Base-by-base conservation (phyloP, 176 grass and related monocot genomes). In the Phoenix dactylifera region DNA sequence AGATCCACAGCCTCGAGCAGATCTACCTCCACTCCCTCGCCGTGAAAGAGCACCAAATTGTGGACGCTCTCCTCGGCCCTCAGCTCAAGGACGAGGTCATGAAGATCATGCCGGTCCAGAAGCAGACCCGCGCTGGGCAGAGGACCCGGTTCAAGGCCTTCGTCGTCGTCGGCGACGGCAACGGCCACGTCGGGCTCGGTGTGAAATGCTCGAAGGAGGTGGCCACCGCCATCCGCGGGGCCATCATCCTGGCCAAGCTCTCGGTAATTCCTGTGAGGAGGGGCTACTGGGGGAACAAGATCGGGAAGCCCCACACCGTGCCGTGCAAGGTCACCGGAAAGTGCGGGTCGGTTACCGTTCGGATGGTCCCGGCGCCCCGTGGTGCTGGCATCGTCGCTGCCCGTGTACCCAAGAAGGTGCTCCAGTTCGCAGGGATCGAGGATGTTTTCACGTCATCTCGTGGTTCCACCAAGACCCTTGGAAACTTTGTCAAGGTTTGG, bases 141-240 rank as follows among this genome's bases (percentile, higher is more conserved):
- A 77, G 89, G 52, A 94, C 89, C 22, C 77, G 89, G 2, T 94
- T 94, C 77, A 94, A 94, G 81, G 89, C 89, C 2, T 94, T 94
- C 60, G 89, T 94, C 7, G 89, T 94, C 39, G 89, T 94, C 58
- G 89, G 89, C 69, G 89, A 94, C 59, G 50, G 65, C 62, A 59
- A 94, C 63, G 89, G 89, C 24, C 89, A 88, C 74, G 89, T 94
- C 24, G 89, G 89, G 0, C 89, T 94, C 6, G 89, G 84, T 0
- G 89, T 88, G 70, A 95, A 95, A 78, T 95, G 89, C 77, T 77
- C 85, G 56, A 95, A 95, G 84, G 89, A 95, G 79, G 85, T 95
- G 18, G 85, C 89, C 51, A 95, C 89, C 25, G 85, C 85, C 51
- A 95, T 95, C 70, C 89, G 85, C 7, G 89, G 89, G 58, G 89